Evolutionary conservation across 2,329 filamentous ascomycete species (phyloP).

Genomic region (Coniella vitis): DNA sequence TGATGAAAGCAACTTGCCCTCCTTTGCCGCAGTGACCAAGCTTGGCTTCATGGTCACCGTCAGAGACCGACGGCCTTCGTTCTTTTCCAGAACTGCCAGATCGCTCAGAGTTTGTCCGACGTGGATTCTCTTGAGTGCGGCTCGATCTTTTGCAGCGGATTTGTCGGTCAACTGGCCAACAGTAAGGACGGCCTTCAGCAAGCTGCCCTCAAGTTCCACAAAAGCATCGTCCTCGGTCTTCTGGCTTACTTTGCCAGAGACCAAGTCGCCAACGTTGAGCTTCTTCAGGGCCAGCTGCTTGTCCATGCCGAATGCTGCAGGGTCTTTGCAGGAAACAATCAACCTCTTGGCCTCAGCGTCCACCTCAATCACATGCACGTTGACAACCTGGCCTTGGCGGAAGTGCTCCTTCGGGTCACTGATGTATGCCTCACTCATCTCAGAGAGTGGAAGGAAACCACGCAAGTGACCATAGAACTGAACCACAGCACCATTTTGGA

Average conservation of each 20-base stretch:
- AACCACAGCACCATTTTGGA: slow-evolving; percentile 73
- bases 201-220: slow-evolving; percentile 66
- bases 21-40: slow-evolving; percentile 67
- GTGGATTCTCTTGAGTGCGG: slow-evolving; percentile 71
- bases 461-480: slow-evolving; percentile 83
- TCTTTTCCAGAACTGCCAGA: slow-evolving; percentile 81
- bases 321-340: slow-evolving; percentile 89
- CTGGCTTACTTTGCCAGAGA: slow-evolving; percentile 73
- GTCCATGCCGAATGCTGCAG: slow-evolving; percentile 65
- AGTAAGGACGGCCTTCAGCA: slow-evolving; percentile 71
- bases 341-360: slow-evolving; percentile 65
- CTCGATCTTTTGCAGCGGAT: slow-evolving; percentile 68
- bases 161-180: slow-evolving; percentile 80
- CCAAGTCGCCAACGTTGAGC: slow-evolving; percentile 65
- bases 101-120: slow-evolving; percentile 78
- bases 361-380: slow-evolving; percentile 77
- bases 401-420: slow-evolving; percentile 86
- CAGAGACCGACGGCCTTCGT: slow-evolving; percentile 68
- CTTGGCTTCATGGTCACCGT: slow-evolving; percentile 77
- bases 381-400: slow-evolving; percentile 82
- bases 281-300: slow-evolving; percentile 71
- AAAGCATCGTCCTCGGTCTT: slow-evolving; percentile 71
- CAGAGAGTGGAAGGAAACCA: slow-evolving; percentile 84
- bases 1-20: slow-evolving; percentile 61
- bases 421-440: slow-evolving; percentile 98